Conservation (phyloP, 176 grass and related monocot species). For the Hsuehochloa calcarea region DNA sequence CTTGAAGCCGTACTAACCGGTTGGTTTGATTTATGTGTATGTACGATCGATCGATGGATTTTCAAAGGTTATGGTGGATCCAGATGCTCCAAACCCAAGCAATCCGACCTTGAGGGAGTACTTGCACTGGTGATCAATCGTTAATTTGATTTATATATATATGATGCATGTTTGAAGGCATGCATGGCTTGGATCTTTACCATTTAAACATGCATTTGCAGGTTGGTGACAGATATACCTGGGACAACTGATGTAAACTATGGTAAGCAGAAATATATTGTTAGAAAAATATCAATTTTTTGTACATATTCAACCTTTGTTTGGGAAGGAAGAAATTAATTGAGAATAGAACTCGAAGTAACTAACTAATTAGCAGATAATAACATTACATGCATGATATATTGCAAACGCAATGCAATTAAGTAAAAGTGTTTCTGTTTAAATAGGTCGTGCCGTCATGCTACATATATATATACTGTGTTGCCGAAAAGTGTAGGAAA, state of each 20-base stretch:
- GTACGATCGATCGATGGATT: background rate
- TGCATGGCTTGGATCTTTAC: background rate
- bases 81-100: constrained; percentile 69
- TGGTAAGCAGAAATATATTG: constrained; percentile 32
- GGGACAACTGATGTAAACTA: constrained; percentile 46
- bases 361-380: background rate
- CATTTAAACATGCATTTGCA: constrained; percentile 24
- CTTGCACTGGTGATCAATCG: constrained; percentile 57
- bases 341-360: background rate
- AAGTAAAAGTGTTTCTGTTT: background rate
- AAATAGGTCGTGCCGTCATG: background rate
- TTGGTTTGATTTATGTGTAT: background rate
- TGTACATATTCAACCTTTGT: background rate
- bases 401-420: background rate
- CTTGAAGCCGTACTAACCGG: background rate
- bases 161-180: background rate
- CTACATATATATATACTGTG: no score
- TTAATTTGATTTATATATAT: background rate
- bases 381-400: background rate
- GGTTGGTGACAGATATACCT: constrained; percentile 72
- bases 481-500: no score
- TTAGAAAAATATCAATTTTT: background rate
- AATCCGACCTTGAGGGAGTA: constrained; percentile 61
- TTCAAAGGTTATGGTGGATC: constrained; percentile 58
- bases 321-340: background rate